Conservation (phyloP, 176 grass and related monocot species). For the Poa pratensis region DNA sequence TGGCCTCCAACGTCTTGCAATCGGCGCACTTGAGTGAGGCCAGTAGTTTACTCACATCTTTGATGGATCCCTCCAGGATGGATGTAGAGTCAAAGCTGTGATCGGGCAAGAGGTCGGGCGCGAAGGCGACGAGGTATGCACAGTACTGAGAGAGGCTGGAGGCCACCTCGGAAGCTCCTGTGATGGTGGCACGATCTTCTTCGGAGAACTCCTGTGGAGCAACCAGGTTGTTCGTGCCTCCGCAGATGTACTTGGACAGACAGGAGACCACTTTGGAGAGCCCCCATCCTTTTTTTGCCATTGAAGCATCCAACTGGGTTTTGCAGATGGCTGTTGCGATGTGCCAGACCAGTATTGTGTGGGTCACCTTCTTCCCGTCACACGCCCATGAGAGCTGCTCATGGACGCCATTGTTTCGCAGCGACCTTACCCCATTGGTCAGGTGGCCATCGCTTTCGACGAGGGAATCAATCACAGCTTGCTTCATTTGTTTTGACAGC, state of each 20-base stretch:
- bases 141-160: neutral
- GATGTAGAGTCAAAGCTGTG: neutral
- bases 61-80: neutral
- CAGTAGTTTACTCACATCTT: neutral
- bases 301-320: neutral
- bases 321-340: neutral
- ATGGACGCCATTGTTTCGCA: too few species aligned
- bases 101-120: neutral
- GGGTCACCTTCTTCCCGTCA: too few species aligned
- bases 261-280: too few species aligned
- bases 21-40: too few species aligned
- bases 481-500: neutral
- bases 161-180: neutral
- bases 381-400: too few species aligned
- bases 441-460: too few species aligned
- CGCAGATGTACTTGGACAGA: too few species aligned
- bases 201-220: neutral
- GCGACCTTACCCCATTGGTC: too few species aligned
- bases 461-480: neutral
- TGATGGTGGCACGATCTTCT: neutral
- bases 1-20: too few species aligned
- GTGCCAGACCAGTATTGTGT: neutral
- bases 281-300: too few species aligned
- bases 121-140: neutral
- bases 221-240: too few species aligned